A percentile compares a stretch with the other conserved stretches of the same genome.
phyloP scores from a whole-genome alignment of 1,284 basidiomycete species.

The Apiotrichum sp. region DNA sequence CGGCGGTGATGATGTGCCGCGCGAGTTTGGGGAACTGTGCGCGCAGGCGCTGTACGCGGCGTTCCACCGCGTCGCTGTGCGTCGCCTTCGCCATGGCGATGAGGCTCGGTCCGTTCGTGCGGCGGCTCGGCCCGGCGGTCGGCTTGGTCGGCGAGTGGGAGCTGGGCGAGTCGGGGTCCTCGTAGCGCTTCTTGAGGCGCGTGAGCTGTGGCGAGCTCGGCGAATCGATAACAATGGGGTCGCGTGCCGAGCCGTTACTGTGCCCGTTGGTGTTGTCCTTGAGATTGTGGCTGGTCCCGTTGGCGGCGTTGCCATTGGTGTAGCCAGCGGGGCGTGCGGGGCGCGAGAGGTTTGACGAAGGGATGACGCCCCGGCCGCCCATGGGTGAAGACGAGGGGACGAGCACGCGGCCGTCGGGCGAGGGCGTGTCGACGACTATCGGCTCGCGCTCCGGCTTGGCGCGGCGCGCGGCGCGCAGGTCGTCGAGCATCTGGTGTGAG shows the following conservation, averaged over 20 bases:
- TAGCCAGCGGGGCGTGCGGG: background rate
- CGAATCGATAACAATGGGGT: slow-evolving; percentile 6
- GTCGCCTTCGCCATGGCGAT: slow-evolving; percentile 9
- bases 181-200: slow-evolving; percentile 21
- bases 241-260: background rate
- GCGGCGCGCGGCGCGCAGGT: background rate
- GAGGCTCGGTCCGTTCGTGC: slow-evolving; percentile 5
- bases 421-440: background rate
- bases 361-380: slow-evolving; percentile 2
- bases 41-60: slow-evolving; percentile 12
- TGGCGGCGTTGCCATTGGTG: background rate
- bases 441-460: background rate
- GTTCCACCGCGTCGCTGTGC: slow-evolving; percentile 12
- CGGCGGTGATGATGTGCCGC: slow-evolving; percentile 9
- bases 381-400: slow-evolving; percentile 9
- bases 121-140: background rate
- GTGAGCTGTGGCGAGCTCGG: slow-evolving; percentile 21
- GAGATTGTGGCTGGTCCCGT: background rate
- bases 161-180: slow-evolving; percentile 11
- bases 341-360: slow-evolving; percentile 9
- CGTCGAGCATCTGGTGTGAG: background rate
- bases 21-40: slow-evolving; percentile 21
- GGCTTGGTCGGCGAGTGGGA: background rate
- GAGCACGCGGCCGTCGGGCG: slow-evolving; percentile 3
- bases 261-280: too few species aligned